Base-by-base conservation (phyloP, 306 rosid genomes). In the Dicorynia guianensis region DNA sequence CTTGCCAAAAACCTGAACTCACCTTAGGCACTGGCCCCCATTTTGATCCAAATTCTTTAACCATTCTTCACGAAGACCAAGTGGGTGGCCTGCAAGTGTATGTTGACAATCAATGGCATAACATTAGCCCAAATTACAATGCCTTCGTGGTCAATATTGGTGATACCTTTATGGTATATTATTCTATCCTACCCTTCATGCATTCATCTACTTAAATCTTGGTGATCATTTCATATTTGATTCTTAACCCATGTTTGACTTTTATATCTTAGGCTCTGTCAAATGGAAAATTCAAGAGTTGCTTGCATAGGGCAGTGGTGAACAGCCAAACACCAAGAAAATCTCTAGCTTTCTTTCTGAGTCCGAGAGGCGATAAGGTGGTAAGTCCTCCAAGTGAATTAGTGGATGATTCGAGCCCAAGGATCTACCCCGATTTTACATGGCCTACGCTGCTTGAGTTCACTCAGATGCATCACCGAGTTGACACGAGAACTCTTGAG, bases 221-320 rank as follows among this genome's bases (percentile, higher is more conserved):
- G 42, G 63, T 18, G 42, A 57, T 18, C 30, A 53, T 35, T 63
- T 66, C 4, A 9, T 62, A 5, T 75, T 11, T 73, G 43, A 18
- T 77, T 11, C 14, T 53, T 6, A 63, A 38, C 18, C 35, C 25
- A 36, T 20, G 63, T 57, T 74, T 40, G 34, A 30, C 8, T 69
- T 69, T 4, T 4, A 0, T 25, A 1, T 5, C 5, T 60, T 58
- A 94, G 99, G 99, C 98, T 14, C 93, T 92, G 54, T 85, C 98
- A 63, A 96, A 96, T 75, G 99, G 99, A 40, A 93, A 84, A 50
- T 96, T 84, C 94, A 90, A 88, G 85, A 96, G 99, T 69, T 93
- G 99, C 63, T 80, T 93, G 87, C 99, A 96, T 81, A 70, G 98
- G 70, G 98, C 99, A 63, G 99, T 96, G 87, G 99, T 96, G 88